Base-by-base conservation (phyloP, 768 basidiomycete genomes). In the Psilocybe azurescens region DNA sequence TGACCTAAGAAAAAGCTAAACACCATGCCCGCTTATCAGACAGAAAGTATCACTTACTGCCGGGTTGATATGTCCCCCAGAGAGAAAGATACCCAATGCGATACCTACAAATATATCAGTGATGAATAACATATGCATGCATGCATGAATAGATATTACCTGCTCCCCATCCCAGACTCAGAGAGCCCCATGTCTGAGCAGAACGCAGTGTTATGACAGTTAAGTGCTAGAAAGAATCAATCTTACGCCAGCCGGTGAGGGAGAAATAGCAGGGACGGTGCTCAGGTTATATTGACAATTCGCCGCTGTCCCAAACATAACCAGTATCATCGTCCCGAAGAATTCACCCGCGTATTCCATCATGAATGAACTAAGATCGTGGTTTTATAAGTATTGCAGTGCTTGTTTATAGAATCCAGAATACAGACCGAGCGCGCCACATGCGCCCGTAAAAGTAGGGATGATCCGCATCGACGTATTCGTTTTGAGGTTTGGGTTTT, bases 11-110 rank as follows among this genome's bases (percentile, higher is more conserved):
- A 53, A 32, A 36, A 11, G n/a, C 11, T 36, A 36, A 36, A 6
- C 11, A 36, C 11, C 11, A 0, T 11, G 33, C 33, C 6, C 33
- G 24, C 24, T 24, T 11, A 36, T 36, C 0, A 36, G n/a, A 38
- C 7, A 36, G 3, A 33, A 29, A 8, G 24, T n/a, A 16, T 11
- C 2, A 50, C 79, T 10, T 71, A 87, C 89, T 18, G 87, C 85
- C 28, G 89, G 88, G 67, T 90, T 90, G 64, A 90, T 81, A 69
- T 91, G 90, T 24, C 89, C 90, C 3, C 88, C 89, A 49, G 90
- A 90, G 57, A 90, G 80, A 56, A 86, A 90, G 3, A 87, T 87
- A 44, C 87, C 90, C 65, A 91, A 73, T 4, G 85, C 83, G 4
- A 83, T 73, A 32, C 58, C 84, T 58, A 18, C 3, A 14, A 53